Conservation (phyloP, 108 stramenopile genomes). For the Aurantiochytrium sp. region DNA sequence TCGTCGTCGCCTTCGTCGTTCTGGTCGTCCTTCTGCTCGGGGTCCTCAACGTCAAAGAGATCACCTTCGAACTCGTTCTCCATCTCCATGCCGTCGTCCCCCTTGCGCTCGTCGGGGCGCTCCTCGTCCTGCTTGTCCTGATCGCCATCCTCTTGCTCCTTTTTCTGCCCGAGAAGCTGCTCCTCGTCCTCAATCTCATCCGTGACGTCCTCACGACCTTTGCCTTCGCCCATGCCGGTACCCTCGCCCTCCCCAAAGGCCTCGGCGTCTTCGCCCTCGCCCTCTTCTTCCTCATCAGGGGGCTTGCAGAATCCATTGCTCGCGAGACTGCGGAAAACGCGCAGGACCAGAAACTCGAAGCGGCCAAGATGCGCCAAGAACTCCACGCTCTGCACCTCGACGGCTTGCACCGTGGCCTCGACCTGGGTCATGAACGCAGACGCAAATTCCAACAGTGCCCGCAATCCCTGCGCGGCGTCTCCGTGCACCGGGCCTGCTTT, state of each 20-base stretch:
- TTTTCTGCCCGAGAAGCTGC: conserved; percentile 84
- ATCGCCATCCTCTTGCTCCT: conserved; percentile 58
- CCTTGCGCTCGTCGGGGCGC: conserved; percentile 83
- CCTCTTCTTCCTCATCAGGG: conserved; percentile 58
- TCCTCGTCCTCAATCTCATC: conserved; percentile 96
- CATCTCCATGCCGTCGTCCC: conserved; percentile 97
- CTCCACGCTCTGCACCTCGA: not conserved
- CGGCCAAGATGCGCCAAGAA: not conserved
- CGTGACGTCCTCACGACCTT: conserved; percentile 89
- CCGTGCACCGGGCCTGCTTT: not conserved
- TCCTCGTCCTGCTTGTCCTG: conserved; percentile 57
- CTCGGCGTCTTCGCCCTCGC: conserved; percentile 66
- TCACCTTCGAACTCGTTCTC: conserved; percentile 93
- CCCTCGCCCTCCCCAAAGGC: conserved; percentile 70
- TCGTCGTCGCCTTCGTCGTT: conserved; percentile 67
- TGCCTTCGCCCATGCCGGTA: conserved; percentile 98
- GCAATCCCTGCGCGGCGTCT: not conserved
- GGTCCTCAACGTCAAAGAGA: conserved; percentile 82
- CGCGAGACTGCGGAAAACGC: conserved; percentile 80
- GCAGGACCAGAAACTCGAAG: conserved; percentile 52
- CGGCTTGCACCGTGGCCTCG: not conserved
- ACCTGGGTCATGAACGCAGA: not conserved
- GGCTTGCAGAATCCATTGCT: conserved; percentile 55
- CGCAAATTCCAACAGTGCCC: not conserved
- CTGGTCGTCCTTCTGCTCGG: conserved; percentile 64